phyloP scores from a whole-genome alignment of 306 rosid genomes.

The Medicago arabica region DNA sequence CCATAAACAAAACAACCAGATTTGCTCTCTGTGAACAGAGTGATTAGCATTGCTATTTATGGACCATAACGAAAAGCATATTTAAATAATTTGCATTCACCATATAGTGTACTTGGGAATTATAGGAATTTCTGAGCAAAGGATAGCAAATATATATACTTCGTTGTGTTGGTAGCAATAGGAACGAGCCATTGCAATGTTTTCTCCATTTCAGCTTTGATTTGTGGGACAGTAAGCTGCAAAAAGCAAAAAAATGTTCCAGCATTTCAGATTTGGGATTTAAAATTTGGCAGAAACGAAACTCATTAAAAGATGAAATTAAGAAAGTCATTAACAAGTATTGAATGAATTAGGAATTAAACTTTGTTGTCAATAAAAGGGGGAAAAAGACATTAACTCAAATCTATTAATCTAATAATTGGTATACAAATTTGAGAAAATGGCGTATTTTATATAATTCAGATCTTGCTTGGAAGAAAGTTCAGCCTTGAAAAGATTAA shows the following conservation, averaged over 20 bases:
- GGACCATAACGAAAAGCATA: conserved; percentile 28
- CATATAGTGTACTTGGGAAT: conserved; percentile 35
- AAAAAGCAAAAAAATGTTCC: conserved; percentile 21
- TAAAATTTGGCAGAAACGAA: conserved; percentile 28
- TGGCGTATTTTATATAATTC: background rate
- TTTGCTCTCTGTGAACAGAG: background rate
- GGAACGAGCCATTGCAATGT: conserved; percentile 96
- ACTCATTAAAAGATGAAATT: background rate
- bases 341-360: conserved; percentile 31
- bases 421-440: background rate
- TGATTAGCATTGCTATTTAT: background rate
- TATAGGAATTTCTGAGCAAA: conserved; percentile 21
- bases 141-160: conserved; percentile 66
- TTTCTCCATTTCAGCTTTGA: conserved; percentile 97
- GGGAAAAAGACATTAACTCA: background rate
- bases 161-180: conserved; percentile 86
- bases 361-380: background rate
- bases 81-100: conserved; percentile 31
- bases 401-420: background rate
- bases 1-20: background rate
- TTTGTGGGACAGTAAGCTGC: conserved; percentile 89
- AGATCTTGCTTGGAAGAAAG: conserved; percentile 15
- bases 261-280: conserved; percentile 39
- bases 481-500: conserved; percentile 26
- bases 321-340: conserved; percentile 20